phyloP scores from a whole-genome alignment of 1,139 yeast species.

The Zygosaccharomyces sapae region DNA sequence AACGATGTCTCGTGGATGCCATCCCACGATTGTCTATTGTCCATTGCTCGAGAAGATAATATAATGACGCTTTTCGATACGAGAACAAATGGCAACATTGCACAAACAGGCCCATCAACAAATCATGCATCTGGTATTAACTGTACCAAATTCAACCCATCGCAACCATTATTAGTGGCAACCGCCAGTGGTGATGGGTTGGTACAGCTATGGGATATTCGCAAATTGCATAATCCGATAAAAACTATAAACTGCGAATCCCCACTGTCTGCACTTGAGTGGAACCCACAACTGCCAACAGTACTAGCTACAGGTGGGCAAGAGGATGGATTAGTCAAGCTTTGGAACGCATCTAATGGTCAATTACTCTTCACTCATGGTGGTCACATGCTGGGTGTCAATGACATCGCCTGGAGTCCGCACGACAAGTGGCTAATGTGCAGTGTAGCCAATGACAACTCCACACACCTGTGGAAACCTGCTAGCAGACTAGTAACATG shows the following conservation, averaged over 20 bases:
- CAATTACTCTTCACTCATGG: conserved; percentile 67
- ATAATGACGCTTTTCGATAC: conserved; percentile 48
- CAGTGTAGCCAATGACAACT: conserved; percentile 83
- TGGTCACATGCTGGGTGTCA: conserved; percentile 86
- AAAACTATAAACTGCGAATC: conserved; percentile 46
- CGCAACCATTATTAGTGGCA: conserved; percentile 53
- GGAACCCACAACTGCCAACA: conserved; percentile 65
- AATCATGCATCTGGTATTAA: conserved; percentile 51
- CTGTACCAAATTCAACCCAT: conserved; percentile 59
- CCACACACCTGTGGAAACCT: conserved; percentile 82
- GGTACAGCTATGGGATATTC: conserved; percentile 65
- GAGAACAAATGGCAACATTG: conserved; percentile 32
- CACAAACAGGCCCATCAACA: conserved; percentile 22
- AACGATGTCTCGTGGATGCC: conserved; percentile 63
- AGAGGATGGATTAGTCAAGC: conserved; percentile 60
- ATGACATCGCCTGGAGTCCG: conserved; percentile 84
- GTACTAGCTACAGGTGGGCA: conserved; percentile 69
- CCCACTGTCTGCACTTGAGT: conserved; percentile 64
- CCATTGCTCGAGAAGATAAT: conserved; percentile 56
- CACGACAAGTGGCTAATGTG: conserved; percentile 75
- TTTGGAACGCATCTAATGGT: conserved; percentile 58
- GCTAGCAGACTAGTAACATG: conserved; percentile 34
- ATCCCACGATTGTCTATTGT: conserved; percentile 54
- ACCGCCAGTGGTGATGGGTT: conserved; percentile 66
- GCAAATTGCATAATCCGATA: conserved; percentile 42